Conservation (phyloP, 2,329 filamentous ascomycete genomes). For the Trichoderma hamatum region DNA sequence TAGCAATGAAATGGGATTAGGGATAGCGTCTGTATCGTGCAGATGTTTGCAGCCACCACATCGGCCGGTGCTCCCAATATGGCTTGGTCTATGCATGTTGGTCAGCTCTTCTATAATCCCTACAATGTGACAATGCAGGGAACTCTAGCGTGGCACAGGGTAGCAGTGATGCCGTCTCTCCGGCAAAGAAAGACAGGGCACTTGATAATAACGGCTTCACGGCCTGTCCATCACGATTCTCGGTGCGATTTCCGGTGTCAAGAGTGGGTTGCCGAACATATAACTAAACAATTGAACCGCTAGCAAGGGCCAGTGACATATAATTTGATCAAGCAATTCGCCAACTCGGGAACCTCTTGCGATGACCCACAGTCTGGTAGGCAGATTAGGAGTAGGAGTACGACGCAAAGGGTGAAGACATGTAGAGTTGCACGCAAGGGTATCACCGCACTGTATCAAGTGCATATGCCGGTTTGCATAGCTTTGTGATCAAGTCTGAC, state of each 20-base stretch:
- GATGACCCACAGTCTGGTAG: neutral
- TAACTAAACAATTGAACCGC: neutral
- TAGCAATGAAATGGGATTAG: neutral
- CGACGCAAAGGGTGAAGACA: neutral
- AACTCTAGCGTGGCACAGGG: neutral
- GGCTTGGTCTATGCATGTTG: slow-evolving; percentile 4
- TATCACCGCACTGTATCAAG: neutral
- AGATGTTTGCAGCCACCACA: neutral
- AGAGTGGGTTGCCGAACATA: neutral
- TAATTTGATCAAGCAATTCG: neutral
- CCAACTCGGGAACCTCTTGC: neutral
- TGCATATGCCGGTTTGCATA: neutral
- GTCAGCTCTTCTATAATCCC: neutral
- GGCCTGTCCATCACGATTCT: neutral
- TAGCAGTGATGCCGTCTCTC: neutral
- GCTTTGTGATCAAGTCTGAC: neutral
- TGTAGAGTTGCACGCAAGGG: neutral
- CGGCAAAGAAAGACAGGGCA: neutral
- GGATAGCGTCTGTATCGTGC: neutral
- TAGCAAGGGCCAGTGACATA: neutral
- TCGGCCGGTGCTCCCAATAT: neutral
- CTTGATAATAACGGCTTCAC: neutral
- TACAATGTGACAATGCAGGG: neutral
- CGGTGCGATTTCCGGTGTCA: neutral
- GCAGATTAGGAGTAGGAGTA: neutral